These are phyloP conservation scores for Fusarium sp. DNA, from an alignment of 2,329 filamentous ascomycete genomes.

Conservation along the genomic window DNA sequence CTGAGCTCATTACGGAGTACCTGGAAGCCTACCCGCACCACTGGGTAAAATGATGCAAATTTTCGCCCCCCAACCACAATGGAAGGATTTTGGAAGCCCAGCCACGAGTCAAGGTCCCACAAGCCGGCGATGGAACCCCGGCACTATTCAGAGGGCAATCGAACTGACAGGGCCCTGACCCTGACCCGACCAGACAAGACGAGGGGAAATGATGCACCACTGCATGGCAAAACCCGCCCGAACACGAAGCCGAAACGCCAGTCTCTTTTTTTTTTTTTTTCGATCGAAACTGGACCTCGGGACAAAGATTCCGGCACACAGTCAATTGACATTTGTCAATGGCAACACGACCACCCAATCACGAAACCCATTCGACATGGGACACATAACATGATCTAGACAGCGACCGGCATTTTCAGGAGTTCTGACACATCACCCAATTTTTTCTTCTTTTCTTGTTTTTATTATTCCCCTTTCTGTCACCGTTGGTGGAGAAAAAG, in stretches of 20 bases:
- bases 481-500: conserved; percentile 36
- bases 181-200: conserved; percentile 10
- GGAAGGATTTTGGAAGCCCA: conserved; percentile 44
- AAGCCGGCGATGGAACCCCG: conserved; percentile 24
- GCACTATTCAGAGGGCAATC: conserved; percentile 1
- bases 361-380: conserved; percentile 37
- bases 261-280: neutral
- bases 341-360: conserved; percentile 25
- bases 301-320: conserved; percentile 15
- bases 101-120: conserved; percentile 36
- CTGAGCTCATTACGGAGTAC: conserved; percentile 28
- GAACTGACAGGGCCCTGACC: conserved; percentile 29
- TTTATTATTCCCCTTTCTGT: conserved; percentile 35
- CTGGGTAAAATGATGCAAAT: conserved; percentile 45
- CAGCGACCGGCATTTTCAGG: conserved; percentile 42
- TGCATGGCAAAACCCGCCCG: conserved; percentile 4
- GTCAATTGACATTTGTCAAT: conserved; percentile 21
- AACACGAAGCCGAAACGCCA: conserved; percentile 35
- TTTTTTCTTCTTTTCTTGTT: conserved; percentile 15
- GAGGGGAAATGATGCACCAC: conserved; percentile 10
- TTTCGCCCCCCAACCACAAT: conserved; percentile 41
- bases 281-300: conserved; percentile 17
- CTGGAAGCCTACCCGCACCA: conserved; percentile 33
- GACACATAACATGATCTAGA: conserved; percentile 38
- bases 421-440: conserved; percentile 37